These are phyloP conservation scores for Alternaria brassicae DNA, from an alignment of 2,329 filamentous ascomycete species.

Conservation along the genomic window DNA sequence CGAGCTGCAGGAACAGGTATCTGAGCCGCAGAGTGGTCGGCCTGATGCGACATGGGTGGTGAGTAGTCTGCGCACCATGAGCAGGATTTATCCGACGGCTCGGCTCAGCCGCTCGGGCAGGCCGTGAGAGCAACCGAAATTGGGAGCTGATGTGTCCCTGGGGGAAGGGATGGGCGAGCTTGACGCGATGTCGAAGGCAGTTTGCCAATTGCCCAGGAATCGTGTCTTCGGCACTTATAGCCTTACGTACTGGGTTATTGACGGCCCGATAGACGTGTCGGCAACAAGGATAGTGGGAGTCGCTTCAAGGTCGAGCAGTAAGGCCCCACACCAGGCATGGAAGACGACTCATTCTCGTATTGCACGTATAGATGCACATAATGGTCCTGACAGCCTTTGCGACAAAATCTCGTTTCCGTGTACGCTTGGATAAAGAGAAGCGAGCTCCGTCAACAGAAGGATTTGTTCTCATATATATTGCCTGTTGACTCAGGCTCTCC, in stretches of 20 bases:
- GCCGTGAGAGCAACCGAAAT: constrained; percentile 11
- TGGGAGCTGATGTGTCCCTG: not conserved
- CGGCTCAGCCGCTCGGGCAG: not conserved
- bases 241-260: not conserved
- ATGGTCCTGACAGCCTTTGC: not conserved
- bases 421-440: not conserved
- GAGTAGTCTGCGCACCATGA: not conserved
- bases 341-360: constrained; percentile 2
- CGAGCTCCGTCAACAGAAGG: not conserved
- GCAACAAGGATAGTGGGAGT: not conserved
- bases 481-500: not conserved
- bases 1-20: constrained; percentile 13
- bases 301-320: not conserved
- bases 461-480: not conserved
- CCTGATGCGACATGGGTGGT: not conserved
- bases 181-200: not conserved
- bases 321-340: constrained; percentile 1
- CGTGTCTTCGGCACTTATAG: not conserved
- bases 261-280: constrained; percentile 2
- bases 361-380: not conserved
- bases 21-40: constrained; percentile 6
- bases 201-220: not conserved
- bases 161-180: not conserved
- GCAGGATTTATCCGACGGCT: constrained; percentile 8
- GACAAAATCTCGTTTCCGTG: not conserved